A percentile compares a stretch with the other conserved stretches of the same genome.
Conservation (phyloP, 1,139 yeast species). For the Pichia sp. region DNA sequence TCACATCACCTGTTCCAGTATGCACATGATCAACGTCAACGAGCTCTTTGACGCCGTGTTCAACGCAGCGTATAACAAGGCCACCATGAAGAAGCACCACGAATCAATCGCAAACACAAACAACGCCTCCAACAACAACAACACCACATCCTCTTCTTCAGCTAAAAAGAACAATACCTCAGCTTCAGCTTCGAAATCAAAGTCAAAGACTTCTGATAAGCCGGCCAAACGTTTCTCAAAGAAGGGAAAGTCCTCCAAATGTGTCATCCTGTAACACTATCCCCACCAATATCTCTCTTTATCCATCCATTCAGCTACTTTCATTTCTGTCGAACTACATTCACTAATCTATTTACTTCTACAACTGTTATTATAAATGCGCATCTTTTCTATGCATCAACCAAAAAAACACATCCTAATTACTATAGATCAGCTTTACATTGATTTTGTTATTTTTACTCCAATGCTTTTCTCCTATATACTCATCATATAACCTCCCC, state of each 20-base stretch:
- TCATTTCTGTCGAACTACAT: neutral
- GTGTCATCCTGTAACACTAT: constrained; percentile 6
- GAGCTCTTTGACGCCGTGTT: constrained; percentile 56
- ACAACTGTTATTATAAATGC: no score
- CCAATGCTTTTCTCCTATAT: no score
- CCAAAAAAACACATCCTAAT: no score
- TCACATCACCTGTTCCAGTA: constrained; percentile 82
- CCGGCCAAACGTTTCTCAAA: constrained; percentile 1
- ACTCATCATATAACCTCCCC: no score
- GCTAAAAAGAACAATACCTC: neutral
- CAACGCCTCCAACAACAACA: neutral
- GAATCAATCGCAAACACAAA: neutral
- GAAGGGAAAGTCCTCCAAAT: constrained; percentile 7
- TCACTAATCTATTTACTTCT: no score
- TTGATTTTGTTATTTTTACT: no score
- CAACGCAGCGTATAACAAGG: constrained; percentile 26
- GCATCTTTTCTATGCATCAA: no score
- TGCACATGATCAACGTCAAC: constrained; percentile 60
- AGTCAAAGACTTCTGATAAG: neutral
- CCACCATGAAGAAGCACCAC: constrained; percentile 10
- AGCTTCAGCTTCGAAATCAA: neutral
- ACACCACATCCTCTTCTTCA: neutral
- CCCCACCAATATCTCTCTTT: neutral
- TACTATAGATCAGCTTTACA: no score
- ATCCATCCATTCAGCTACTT: neutral